These are phyloP conservation scores for Oryza meridionalis DNA, from an alignment of 176 grass and related monocot species.

Conservation along the genomic window DNA sequence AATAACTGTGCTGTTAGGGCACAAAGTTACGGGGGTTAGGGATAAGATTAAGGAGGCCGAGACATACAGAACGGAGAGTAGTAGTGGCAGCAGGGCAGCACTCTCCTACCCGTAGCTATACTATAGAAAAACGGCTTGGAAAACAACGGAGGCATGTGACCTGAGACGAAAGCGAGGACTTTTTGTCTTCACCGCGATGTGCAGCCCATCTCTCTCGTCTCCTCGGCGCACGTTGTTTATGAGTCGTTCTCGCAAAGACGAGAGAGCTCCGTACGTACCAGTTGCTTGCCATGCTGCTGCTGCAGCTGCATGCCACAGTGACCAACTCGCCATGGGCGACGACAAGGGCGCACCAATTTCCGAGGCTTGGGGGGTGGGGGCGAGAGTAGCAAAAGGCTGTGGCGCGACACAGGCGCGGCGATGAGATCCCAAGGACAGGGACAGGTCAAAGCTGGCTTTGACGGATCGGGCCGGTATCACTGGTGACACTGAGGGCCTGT, in stretches of 20 bases:
- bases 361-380: neutral
- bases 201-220: too few relatives aligned
- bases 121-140: neutral
- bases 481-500: too few relatives aligned
- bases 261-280: neutral
- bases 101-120: too few relatives aligned
- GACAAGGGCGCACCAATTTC: constrained; percentile 11
- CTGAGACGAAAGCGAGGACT: neutral
- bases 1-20: neutral
- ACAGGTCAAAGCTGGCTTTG: constrained; percentile 39
- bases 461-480: constrained; percentile 28
- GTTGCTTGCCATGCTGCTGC: neutral
- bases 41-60: constrained; percentile 33
- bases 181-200: constrained; percentile 18
- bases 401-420: neutral
- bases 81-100: too few relatives aligned
- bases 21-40: neutral
- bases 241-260: neutral
- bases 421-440: constrained; percentile 22
- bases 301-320: too few relatives aligned
- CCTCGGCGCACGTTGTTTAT: constrained; percentile 33
- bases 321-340: too few relatives aligned
- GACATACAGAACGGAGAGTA: neutral
- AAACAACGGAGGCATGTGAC: constrained; percentile 31
- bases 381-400: neutral